These are phyloP conservation scores for Fusarium mundagurra DNA, from an alignment of 2,329 filamentous ascomycete genomes.

Conservation along the genomic window DNA sequence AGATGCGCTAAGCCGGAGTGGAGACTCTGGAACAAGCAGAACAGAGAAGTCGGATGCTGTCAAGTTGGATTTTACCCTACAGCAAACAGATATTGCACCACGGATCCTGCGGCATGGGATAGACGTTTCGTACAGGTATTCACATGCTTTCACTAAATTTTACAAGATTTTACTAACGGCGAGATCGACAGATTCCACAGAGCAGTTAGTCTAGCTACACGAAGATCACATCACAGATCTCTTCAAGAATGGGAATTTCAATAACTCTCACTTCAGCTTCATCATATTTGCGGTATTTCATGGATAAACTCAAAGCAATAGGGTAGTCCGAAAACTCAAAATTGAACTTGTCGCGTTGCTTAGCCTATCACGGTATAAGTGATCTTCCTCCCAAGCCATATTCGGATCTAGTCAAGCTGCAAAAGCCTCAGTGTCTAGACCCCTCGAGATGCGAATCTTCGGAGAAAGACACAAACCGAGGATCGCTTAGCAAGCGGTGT, in stretches of 20 bases:
- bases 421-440: not conserved
- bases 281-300: not conserved
- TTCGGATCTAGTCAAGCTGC: not conserved
- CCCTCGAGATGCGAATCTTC: not conserved
- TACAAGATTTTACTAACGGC: not conserved
- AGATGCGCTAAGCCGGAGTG: conserved; percentile 11
- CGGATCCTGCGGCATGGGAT: not conserved
- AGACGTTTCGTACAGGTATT: not conserved
- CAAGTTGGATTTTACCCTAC: conserved; percentile 16
- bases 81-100: conserved; percentile 3
- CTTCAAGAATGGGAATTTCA: not conserved
- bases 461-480: too few species aligned
- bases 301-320: not conserved
- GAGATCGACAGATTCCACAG: not conserved
- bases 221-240: not conserved
- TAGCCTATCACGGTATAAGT: not conserved
- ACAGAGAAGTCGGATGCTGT: conserved; percentile 21
- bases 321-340: not conserved
- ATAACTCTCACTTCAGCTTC: not conserved
- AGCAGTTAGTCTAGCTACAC: not conserved
- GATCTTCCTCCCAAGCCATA: not conserved
- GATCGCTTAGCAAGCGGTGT: not conserved
- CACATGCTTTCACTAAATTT: not conserved
- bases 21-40: conserved; percentile 18
- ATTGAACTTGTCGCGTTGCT: not conserved